Percentiles rank a stretch among this genome's conserved stretches.
phyloP scores from a whole-genome alignment of 441 rosid genomes.

The Hura crepitans region DNA sequence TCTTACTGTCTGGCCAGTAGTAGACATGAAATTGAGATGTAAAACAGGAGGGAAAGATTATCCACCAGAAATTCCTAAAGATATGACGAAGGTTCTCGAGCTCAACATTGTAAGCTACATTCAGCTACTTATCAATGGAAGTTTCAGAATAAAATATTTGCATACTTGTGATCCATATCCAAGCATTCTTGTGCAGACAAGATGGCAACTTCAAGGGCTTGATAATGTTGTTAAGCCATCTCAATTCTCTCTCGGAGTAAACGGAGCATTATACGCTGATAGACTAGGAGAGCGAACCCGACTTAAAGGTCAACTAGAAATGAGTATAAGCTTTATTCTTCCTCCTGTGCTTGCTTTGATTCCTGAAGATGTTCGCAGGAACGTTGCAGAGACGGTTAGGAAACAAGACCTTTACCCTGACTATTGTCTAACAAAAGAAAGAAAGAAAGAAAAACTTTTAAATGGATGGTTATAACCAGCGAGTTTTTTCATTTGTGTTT shows the following conservation, averaged over 20 bases:
- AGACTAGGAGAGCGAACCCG: slow-evolving; percentile 43
- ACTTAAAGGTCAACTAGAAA: slow-evolving; percentile 73
- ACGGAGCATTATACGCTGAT: slow-evolving; percentile 67
- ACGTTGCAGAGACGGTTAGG: slow-evolving; percentile 64
- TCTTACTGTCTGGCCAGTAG: slow-evolving; percentile 67
- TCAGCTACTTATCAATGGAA: not conserved
- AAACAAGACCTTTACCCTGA: not conserved
- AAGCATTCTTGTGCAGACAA: slow-evolving; percentile 42
- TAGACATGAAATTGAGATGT: slow-evolving; percentile 76
- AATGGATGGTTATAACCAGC: too few species aligned
- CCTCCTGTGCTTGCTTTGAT: slow-evolving; percentile 68
- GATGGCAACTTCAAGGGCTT: slow-evolving; percentile 86
- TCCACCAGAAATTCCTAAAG: slow-evolving; percentile 53
- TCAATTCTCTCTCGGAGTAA: slow-evolving; percentile 61
- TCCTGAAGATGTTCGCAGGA: slow-evolving; percentile 59
- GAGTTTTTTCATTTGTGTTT: not conserved
- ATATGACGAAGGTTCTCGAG: slow-evolving; percentile 63
- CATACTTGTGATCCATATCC: not conserved
- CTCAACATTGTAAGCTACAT: slow-evolving; percentile 60
- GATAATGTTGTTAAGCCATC: slow-evolving; percentile 52
- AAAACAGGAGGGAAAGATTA: slow-evolving; percentile 64
- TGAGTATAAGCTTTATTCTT: slow-evolving; percentile 66
- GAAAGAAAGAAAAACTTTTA: too few species aligned
- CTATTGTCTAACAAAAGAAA: not conserved
- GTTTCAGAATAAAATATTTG: not conserved